Evolutionary conservation across 352 stramenopile species (phyloP), one percentile per base, ranked within the genome.

Genomic region (Peronospora destructor): DNA sequence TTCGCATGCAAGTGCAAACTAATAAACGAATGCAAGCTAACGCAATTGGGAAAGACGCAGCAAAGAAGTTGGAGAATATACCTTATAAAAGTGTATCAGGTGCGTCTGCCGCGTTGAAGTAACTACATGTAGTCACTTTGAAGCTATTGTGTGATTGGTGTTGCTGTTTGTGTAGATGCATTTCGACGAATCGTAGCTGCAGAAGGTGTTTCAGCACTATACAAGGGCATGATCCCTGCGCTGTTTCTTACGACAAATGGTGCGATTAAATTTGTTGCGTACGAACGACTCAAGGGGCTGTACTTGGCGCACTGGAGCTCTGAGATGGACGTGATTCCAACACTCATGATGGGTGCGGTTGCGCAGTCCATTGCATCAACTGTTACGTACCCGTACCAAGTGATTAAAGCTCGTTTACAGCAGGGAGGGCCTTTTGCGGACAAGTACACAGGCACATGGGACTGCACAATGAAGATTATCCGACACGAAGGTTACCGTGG

Each of bases 231-330:
- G 48, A 79, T 98, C 33, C 95, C 95, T 17, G 95, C 95, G 26
- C 61, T 98, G 13, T 81, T 98, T 49, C 71, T 99, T 13, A 97
- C 94, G 9, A 97, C 87, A 19, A 95, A 99, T 67, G 96, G 96
- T 59, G 95, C 93, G 12, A 87, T 99, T 57, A 97, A 98, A 72
- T 93, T 91, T 73, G 73, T 87, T 19, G 77, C 78, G 42, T 93
- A 91, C 43, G 82, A 91, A 44, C 66, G 66, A 9, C 57, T 91
- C n/a, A 91, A 90, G 46, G 45, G 54, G 14, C 35, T 69, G 37
- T 90, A 91, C 43, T 73, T 84, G 45, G 49, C 51, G 11, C 74
- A 85, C 35, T 80, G 66, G 55, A 72, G 78, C 21, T 45, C 60
- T 2, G 65, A 88, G 40, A 85, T 93, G 76, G 76, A 87, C 13